Evolutionary conservation across 257 asterid genomes (phyloP).

Genomic region (Solanum pennellii): DNA sequence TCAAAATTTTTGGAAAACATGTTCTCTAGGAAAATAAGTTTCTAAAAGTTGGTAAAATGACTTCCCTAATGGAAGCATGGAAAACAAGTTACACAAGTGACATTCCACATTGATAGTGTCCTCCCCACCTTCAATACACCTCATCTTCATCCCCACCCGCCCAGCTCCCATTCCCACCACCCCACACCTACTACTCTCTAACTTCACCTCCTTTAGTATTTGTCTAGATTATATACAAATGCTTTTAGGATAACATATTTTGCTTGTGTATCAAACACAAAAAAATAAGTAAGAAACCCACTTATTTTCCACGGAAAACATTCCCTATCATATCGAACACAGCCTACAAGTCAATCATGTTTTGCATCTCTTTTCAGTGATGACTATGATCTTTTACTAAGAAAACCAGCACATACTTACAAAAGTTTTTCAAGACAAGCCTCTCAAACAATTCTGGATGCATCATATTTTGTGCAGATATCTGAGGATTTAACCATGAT

Average conservation of each 20-base stretch:
- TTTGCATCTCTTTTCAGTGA: neutral
- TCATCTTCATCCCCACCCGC: neutral
- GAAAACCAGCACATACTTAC: conserved; percentile 33
- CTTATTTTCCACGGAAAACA: neutral
- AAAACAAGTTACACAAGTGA: neutral
- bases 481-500: conserved; percentile 78
- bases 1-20: neutral
- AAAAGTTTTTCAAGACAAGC: conserved; percentile 79
- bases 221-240: neutral
- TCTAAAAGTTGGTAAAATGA: neutral
- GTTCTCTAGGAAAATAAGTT: neutral
- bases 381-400: neutral
- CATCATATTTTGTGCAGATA: conserved; percentile 97
- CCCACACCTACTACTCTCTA: neutral
- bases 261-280: neutral
- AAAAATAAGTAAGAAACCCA: neutral
- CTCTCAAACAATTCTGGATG: conserved; percentile 84
- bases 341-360: neutral
- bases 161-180: neutral
- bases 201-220: neutral
- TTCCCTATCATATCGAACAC: neutral
- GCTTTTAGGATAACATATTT: neutral
- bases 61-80: neutral
- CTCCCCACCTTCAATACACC: neutral
- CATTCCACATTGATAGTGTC: neutral